Percentiles rank a stretch among this genome's conserved stretches.
phyloP scores from a whole-genome alignment of 2,329 filamentous ascomycete genomes.

The Sodiomyces alkalinus region DNA sequence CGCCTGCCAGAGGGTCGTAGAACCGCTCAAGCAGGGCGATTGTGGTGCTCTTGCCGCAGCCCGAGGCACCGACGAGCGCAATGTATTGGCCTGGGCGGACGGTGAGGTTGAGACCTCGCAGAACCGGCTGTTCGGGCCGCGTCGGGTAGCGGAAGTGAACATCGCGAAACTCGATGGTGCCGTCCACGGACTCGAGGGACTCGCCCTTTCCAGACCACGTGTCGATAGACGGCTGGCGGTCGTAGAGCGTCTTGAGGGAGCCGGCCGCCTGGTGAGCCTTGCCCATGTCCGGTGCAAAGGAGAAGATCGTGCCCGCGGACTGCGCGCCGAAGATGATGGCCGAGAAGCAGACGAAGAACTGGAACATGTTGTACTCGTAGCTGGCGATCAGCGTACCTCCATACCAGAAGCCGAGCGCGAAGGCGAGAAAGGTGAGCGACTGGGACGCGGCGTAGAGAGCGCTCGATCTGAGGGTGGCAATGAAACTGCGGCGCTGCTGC shows the following conservation, averaged over 20 bases:
- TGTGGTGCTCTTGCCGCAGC: constrained; percentile 88
- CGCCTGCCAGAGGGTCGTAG: constrained; percentile 75
- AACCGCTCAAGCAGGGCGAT: constrained; percentile 88
- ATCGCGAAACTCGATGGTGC: constrained; percentile 74
- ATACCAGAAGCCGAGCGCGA: constrained; percentile 88
- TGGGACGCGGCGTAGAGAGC: constrained; percentile 72
- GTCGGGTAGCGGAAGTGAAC: constrained; percentile 94
- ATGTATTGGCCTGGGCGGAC: constrained; percentile 70
- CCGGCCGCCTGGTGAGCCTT: constrained; percentile 77
- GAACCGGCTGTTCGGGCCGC: constrained; percentile 77
- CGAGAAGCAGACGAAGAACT: constrained; percentile 86
- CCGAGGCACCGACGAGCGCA: constrained; percentile 83
- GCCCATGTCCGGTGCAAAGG: constrained; percentile 81
- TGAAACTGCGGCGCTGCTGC: constrained; percentile 54
- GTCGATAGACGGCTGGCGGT: constrained; percentile 69
- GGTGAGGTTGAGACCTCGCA: constrained; percentile 64
- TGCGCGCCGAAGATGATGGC: constrained; percentile 84
- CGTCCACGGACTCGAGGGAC: constrained; percentile 48
- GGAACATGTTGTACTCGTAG: constrained; percentile 59
- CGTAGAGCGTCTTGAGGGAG: constrained; percentile 70
- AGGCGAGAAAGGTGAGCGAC: constrained; percentile 67
- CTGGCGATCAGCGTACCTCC: constrained; percentile 62
- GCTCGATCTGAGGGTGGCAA: constrained; percentile 63
- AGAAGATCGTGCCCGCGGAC: constrained; percentile 79
- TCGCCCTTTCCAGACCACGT: constrained; percentile 61